These are phyloP conservation scores for Kwoniella bestiolae DNA, from an alignment of 768 basidiomycete genomes.

Conservation along the genomic window DNA sequence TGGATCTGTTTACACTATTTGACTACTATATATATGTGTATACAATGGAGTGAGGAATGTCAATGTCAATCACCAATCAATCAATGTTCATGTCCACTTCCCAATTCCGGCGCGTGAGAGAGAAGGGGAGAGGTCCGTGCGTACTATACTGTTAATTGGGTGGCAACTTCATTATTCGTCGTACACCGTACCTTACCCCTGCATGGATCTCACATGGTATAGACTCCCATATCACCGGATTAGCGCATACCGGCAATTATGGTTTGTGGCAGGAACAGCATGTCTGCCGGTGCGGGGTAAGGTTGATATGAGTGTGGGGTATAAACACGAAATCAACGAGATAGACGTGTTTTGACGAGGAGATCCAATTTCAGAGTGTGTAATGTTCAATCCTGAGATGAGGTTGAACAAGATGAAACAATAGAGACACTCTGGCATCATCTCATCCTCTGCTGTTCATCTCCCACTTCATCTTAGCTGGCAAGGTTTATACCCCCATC, in stretches of 20 bases:
- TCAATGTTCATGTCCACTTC: background rate
- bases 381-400: too few species aligned
- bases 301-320: background rate
- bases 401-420: too few species aligned
- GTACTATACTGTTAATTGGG: background rate
- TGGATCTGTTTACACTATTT: background rate
- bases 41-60: background rate
- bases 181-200: slow-evolving; percentile 13
- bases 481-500: too few species aligned
- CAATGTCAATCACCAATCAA: slow-evolving; percentile 7
- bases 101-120: slow-evolving; percentile 10
- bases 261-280: background rate
- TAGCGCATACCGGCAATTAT: background rate
- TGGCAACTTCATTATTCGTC: slow-evolving; percentile 10
- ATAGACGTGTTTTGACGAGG: too few species aligned
- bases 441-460: too few species aligned
- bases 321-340: background rate
- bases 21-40: slow-evolving; percentile 4
- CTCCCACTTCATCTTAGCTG: too few species aligned
- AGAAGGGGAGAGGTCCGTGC: background rate
- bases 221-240: background rate
- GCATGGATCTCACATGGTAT: slow-evolving; percentile 3
- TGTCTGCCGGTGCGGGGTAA: slow-evolving; percentile 2
- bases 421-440: too few species aligned
- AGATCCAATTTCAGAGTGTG: too few species aligned